Base-by-base conservation (phyloP, 2,329 filamentous ascomycete species). In the Ceratocystis diversiconidia region DNA sequence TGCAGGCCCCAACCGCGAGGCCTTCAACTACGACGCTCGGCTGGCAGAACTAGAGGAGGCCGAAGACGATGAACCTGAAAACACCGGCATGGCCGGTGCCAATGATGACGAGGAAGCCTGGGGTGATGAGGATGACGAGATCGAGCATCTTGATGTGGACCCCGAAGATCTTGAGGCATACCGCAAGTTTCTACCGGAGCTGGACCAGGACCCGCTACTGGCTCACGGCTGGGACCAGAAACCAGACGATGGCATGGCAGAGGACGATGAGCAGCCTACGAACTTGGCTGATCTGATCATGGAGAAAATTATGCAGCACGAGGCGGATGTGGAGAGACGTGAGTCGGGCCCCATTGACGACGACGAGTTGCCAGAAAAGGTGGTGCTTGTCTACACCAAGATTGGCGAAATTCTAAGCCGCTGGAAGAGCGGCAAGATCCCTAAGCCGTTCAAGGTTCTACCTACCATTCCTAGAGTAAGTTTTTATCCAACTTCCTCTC, bases 371-470 rank as follows among this genome's bases (percentile, higher is more conserved):
- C 91, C 91, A 1, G 87, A 87, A 55, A 96, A 96, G 76, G 91
- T 96, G 15, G 82, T 96, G 17, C 92, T 97, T 73, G 92, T 96
- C 17, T 97, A 95, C 75, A 88, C 88, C 68, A 95, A 96, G 85
- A 63, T 68, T 30, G 66, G 66, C 55, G 66, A 68, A 64, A 65
- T 68, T 59, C 64, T 68, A 43, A 43, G 64, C 52, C 63, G 66
- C 32, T 68, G 66, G 66, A 68, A 68, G 64, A 65, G 63, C 36
- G 66, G 66, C 28, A 68, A 92, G 70, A 82, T 99, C 41, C 94
- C 94, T 22, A 99, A 99, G 76, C 92, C 92, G 0, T 95, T 99
- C 81, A 97, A 97, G 76, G 91, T 97, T 69, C 82, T 99, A 7
- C 94, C 94, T 1, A 92, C 91, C 0, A 84, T 97, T 15, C 91